Evolutionary conservation across 352 stramenopile species (phyloP), one percentile per base, ranked within the genome.

Genomic region (Pythium grandisporangium): DNA sequence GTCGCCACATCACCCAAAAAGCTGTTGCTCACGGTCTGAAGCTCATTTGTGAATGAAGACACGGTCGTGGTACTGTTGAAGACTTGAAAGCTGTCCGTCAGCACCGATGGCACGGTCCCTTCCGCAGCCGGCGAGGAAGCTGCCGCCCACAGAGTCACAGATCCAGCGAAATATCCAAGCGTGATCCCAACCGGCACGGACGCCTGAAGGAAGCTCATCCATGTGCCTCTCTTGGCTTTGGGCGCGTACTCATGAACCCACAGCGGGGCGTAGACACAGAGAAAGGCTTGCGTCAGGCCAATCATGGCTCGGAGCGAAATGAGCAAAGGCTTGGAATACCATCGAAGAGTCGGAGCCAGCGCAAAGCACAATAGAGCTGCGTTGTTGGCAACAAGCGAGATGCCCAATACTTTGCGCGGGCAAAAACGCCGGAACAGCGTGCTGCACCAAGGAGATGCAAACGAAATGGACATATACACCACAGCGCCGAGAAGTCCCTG

Each of bases 211-310:
- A 78, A 92, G 49, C 81, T 92, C 78, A 93, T 92, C 81, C 81
- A 93, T 17, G 53, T 68, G 25, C 63, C 77, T 24, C 63, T 65
- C 39, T 88, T 74, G 13, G 59, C 61, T 26, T 59, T 69, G 6
- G 81, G 78, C 14, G 81, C 78, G 60, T 89, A 91, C 46, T 92
- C 81, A 57, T 93, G 76, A 33, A 91, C 79, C 81, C 81, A 93
- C 1, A 93, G 55, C 37, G 81, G 81, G 37, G 79, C 74, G 55
- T 89, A 93, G 26, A 93, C 79, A 45, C 74, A 89, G 51, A 84
- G 72, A 35, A 92, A 88, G 16, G 78, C 72, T 48, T 93, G 81
- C 23, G 73, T 84, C 24, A 86, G 57, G 12, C 81, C 81, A 16
- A 93, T 79, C 19, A 83, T 57, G 13, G 62, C 74, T 8, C 81